Conservation (phyloP, 2,329 filamentous ascomycete genomes). For the Paraconiothyrium sp. region DNA sequence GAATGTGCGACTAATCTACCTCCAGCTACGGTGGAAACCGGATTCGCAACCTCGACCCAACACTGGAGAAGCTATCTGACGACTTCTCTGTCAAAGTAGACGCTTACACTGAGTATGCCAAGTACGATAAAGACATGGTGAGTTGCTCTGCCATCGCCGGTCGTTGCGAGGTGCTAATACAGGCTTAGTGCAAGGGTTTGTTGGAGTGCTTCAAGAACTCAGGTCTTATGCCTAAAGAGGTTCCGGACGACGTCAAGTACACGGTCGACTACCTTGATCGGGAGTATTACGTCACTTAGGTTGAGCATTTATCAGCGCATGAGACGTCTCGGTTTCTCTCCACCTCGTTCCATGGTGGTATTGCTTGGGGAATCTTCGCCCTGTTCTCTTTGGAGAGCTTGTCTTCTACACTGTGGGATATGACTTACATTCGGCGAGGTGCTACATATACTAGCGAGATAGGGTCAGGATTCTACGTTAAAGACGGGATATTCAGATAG, state of each 20-base stretch:
- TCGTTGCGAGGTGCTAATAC: not conserved
- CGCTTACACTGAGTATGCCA: conserved; percentile 35
- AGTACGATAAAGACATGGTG: conserved; percentile 34
- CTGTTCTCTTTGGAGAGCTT: not conserved
- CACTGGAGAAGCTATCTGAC: conserved; percentile 15
- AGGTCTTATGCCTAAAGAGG: not conserved
- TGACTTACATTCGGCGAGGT: not conserved
- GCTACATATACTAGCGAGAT: not conserved
- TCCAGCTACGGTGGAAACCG: conserved; percentile 33
- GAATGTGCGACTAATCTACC: not conserved
- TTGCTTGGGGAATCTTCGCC: not conserved
- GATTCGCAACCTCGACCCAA: conserved; percentile 27
- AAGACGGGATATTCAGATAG: not conserved
- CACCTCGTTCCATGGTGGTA: not conserved
- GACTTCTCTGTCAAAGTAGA: conserved; percentile 28
- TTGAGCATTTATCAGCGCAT: not conserved
- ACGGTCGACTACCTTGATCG: conserved; percentile 30
- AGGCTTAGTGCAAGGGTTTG: conserved; percentile 29
- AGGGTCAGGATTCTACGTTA: not conserved
- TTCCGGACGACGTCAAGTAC: conserved; percentile 30
- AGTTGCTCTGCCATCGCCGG: not conserved
- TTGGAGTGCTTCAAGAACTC: conserved; percentile 24
- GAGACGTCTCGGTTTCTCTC: not conserved
- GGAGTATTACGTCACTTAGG: conserved; percentile 34
- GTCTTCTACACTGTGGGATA: not conserved